phyloP scores from a whole-genome alignment of 208 protist genomes.

The Acanthamoeba healyi region DNA sequence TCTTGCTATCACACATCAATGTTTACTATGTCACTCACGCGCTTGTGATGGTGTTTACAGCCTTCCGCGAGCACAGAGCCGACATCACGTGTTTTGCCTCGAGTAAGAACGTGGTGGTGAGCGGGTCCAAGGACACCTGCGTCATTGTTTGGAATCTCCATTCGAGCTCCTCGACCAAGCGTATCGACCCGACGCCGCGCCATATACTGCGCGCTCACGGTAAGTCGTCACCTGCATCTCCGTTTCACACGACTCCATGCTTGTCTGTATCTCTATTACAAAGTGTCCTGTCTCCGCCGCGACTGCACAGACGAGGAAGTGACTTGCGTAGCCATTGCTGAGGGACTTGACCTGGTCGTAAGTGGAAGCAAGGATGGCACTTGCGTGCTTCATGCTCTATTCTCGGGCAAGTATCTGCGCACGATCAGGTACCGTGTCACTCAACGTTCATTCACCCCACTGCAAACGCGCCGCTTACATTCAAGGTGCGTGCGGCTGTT shows the following conservation, averaged over 20 bases:
- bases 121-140: slow-evolving; percentile 55
- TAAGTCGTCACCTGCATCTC: background rate
- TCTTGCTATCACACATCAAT: background rate
- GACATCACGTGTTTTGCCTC: slow-evolving; percentile 65
- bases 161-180: slow-evolving; percentile 1
- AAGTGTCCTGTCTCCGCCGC: no score
- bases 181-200: slow-evolving; percentile 25
- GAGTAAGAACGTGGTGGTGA: slow-evolving; percentile 48
- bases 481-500: no score
- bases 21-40: background rate
- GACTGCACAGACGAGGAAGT: slow-evolving; percentile 84
- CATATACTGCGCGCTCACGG: slow-evolving; percentile 46
- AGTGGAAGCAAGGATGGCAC: slow-evolving; percentile 85
- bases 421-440: slow-evolving; percentile 17
- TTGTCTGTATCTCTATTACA: background rate
- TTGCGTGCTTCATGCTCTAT: slow-evolving; percentile 64
- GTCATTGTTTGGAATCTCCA: slow-evolving; percentile 48
- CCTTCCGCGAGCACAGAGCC: slow-evolving; percentile 44
- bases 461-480: no score
- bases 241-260: background rate
- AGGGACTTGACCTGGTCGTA: slow-evolving; percentile 86
- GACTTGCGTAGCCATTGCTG: slow-evolving; percentile 84
- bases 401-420: slow-evolving; percentile 40
- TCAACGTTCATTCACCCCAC: no score
- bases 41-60: background rate